Percentiles rank a stretch among this genome's conserved stretches.
Conservation (phyloP, 2,329 filamentous ascomycete species). For the Ustilaginoidea virens region DNA sequence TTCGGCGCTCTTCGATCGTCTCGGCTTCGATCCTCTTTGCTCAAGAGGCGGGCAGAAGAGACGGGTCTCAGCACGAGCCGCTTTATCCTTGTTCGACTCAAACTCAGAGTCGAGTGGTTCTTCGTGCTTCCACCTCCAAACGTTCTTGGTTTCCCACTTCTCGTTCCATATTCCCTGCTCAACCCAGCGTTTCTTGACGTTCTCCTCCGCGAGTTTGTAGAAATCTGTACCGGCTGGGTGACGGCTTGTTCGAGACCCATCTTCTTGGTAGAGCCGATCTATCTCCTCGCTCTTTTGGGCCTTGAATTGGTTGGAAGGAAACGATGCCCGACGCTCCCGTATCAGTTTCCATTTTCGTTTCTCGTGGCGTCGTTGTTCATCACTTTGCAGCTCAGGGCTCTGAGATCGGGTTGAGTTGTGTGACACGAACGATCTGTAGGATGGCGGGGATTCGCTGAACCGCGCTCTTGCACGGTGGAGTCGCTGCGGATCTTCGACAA, state of each 20-base stretch:
- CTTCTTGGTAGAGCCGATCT: not conserved
- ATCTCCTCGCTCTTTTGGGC: not conserved
- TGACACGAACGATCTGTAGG: not conserved
- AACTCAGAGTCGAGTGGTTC: not conserved
- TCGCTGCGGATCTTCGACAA: too few relatives aligned
- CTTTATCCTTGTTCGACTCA: not conserved
- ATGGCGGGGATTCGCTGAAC: not conserved
- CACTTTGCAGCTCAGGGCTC: not conserved
- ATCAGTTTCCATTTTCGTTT: not conserved
- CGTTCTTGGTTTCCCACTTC: not conserved
- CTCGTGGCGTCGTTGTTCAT: not conserved
- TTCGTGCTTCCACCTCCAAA: constrained; percentile 3
- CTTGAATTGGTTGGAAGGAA: not conserved
- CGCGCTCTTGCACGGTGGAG: too few relatives aligned
- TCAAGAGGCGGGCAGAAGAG: too few relatives aligned
- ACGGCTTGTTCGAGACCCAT: not conserved
- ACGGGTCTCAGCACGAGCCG: not conserved
- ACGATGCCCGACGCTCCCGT: not conserved
- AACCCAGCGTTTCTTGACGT: constrained; percentile 3
- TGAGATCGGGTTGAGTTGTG: not conserved
- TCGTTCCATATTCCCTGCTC: constrained; percentile 4
- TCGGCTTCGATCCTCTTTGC: not conserved
- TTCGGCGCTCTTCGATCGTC: not conserved
- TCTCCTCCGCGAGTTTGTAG: not conserved
- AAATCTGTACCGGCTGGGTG: not conserved